These are phyloP conservation scores for Linanthus parryae DNA, from an alignment of 148 eudicot genomes.

Conservation along the genomic window DNA sequence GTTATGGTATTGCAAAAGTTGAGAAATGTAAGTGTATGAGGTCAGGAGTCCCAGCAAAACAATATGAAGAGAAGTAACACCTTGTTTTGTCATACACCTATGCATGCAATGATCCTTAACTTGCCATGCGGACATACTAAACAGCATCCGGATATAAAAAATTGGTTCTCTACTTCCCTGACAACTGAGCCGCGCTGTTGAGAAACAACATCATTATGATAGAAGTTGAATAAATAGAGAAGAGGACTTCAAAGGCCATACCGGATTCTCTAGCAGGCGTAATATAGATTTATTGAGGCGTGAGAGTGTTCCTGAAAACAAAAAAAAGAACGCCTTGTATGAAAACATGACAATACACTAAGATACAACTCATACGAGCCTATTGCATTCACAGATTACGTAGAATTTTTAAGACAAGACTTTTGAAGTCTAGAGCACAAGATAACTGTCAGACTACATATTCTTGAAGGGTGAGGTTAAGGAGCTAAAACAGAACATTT, in stretches of 20 bases:
- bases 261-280: conserved; percentile 89
- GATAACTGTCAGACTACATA: too few species aligned
- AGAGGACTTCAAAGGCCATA: conserved; percentile 17
- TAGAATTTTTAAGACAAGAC: not conserved
- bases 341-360: conserved; percentile 1
- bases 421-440: not conserved
- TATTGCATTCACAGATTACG: too few species aligned
- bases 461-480: too few species aligned
- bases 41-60: not conserved
- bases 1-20: conserved; percentile 73
- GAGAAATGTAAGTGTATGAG: conserved; percentile 7
- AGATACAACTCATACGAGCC: too few species aligned
- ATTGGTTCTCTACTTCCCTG: conserved; percentile 99
- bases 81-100: too few species aligned
- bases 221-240: not conserved
- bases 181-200: not conserved
- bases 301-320: conserved; percentile 80
- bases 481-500: too few species aligned
- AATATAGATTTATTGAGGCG: conserved; percentile 75
- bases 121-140: conserved; percentile 99
- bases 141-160: conserved; percentile 98
- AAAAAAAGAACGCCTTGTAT: conserved; percentile 10
- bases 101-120: conserved; percentile 97
- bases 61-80: not conserved
- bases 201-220: conserved; percentile 6